phyloP scores from a whole-genome alignment of 139 green algal genomes.

The Nannochloris sp. region DNA sequence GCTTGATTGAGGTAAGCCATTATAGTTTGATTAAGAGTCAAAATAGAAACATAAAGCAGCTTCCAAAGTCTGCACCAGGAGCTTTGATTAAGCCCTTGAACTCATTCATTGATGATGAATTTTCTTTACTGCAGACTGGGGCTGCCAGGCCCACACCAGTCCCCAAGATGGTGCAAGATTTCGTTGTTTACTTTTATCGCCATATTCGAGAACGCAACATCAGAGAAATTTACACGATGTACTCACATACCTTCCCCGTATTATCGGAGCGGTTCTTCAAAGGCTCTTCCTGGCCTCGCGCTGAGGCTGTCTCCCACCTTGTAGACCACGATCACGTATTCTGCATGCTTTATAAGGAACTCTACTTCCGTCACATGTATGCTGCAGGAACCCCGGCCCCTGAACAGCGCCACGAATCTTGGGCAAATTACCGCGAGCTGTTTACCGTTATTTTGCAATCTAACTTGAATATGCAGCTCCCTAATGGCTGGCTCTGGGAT shows the following conservation, averaged over 20 bases:
- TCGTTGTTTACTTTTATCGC: constrained; percentile 93
- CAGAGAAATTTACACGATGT: constrained; percentile 95
- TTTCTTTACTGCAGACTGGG: constrained; percentile 4
- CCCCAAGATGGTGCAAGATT: constrained; percentile 90
- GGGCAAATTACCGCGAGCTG: constrained; percentile 91
- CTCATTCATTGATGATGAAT: not conserved
- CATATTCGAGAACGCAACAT: constrained; percentile 95
- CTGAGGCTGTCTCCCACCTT: constrained; percentile 70
- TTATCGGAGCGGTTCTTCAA: constrained; percentile 97
- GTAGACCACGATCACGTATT: constrained; percentile 98
- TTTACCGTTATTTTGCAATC: constrained; percentile 84
- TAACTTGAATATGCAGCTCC: constrained; percentile 98
- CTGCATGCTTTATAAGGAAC: constrained; percentile 97
- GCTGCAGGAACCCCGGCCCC: constrained; percentile 63
- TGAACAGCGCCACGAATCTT: constrained; percentile 72
- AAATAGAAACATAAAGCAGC: not conserved
- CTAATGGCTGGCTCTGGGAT: constrained; percentile 96
- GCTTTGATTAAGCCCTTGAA: not conserved
- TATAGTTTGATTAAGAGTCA: not conserved
- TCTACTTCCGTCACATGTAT: constrained; percentile 96
- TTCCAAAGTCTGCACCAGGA: not conserved
- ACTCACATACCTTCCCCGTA: constrained; percentile 87
- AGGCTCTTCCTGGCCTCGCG: constrained; percentile 71
- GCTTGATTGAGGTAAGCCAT: not conserved
- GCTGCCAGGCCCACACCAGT: constrained; percentile 37